These are phyloP conservation scores for Cetradonia linearis DNA, from an alignment of 495 filamentous ascomycete species.

Conservation along the genomic window DNA sequence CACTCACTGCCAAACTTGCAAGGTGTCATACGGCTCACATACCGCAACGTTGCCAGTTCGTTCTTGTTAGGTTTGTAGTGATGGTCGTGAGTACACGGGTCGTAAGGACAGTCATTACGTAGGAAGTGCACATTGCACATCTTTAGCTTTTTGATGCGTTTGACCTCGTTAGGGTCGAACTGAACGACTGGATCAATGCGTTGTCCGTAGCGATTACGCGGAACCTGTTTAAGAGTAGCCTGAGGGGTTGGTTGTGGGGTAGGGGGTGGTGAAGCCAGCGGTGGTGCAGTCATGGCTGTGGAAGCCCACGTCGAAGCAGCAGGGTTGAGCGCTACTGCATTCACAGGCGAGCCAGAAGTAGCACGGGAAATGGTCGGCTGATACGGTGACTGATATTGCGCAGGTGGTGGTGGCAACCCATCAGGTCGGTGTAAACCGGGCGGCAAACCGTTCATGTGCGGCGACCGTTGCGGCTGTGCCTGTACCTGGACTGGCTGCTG, in stretches of 20 bases:
- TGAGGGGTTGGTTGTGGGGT: conserved; percentile 34
- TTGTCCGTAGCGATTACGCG: conserved; percentile 66
- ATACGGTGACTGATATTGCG: conserved; percentile 32
- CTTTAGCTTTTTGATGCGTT: conserved; percentile 57
- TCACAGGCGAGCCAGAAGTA: conserved; percentile 10
- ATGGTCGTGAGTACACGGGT: conserved; percentile 67
- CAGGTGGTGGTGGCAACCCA: conserved; percentile 6
- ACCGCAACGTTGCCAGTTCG: conserved; percentile 57
- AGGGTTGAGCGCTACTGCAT: conserved; percentile 30
- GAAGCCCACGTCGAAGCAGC: conserved; percentile 31
- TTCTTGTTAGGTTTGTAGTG: conserved; percentile 55
- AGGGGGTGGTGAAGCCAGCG: conserved; percentile 18
- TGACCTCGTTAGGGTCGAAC: conserved; percentile 49
- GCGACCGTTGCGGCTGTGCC: conserved; percentile 27
- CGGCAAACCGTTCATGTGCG: conserved; percentile 10
- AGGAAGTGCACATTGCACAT: conserved; percentile 76
- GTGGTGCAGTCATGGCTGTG: conserved; percentile 28
- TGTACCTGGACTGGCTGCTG: conserved; percentile 12
- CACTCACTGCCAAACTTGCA: conserved; percentile 67
- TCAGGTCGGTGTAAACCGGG: conserved; percentile 15
- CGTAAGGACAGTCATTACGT: conserved; percentile 60
- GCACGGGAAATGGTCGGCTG: conserved; percentile 24
- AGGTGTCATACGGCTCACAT: conserved; percentile 67
- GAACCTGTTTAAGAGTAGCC: conserved; percentile 40
- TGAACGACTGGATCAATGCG: conserved; percentile 52